These are phyloP conservation scores for Russula earlei DNA, from an alignment of 768 basidiomycete genomes.

Conservation along the genomic window DNA sequence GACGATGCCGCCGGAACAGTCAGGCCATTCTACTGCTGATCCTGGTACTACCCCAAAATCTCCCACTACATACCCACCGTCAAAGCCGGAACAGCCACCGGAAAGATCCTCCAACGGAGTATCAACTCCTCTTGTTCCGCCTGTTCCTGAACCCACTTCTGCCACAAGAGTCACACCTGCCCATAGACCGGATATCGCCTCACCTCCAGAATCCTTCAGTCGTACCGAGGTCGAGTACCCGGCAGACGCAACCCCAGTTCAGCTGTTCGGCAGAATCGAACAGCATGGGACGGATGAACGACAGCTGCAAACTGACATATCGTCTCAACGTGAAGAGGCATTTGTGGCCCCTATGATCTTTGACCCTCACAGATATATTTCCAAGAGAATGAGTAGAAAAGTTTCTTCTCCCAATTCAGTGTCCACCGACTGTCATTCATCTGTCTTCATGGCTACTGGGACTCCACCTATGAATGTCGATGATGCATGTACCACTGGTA, in stretches of 20 bases:
- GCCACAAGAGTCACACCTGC: too few species aligned
- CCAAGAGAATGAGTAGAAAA: too few species aligned
- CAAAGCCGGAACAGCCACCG: too few species aligned
- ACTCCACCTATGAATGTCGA: not conserved
- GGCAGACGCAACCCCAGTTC: slow-evolving; percentile 14
- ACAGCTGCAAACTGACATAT: not conserved
- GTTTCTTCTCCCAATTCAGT: not conserved
- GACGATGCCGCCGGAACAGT: too few species aligned
- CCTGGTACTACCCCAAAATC: too few species aligned
- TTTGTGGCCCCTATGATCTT: not conserved
- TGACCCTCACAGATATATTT: too few species aligned
- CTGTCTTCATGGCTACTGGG: not conserved
- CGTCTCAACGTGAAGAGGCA: not conserved
- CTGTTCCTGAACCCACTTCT: too few species aligned
- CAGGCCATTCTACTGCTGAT: too few species aligned
- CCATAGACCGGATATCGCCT: not conserved
- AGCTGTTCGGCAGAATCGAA: not conserved
- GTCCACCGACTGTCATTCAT: not conserved
- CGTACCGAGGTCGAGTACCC: slow-evolving; percentile 11
- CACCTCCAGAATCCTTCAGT: slow-evolving; percentile 14
- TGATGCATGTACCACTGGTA: not conserved
- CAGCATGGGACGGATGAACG: not conserved
- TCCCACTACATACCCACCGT: too few species aligned
- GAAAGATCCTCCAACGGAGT: too few species aligned
- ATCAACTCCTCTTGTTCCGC: too few species aligned